These are phyloP conservation scores for Synchytrium microbalum DNA, from an alignment of 371 early-diverging fungal genomes.

Conservation along the genomic window DNA sequence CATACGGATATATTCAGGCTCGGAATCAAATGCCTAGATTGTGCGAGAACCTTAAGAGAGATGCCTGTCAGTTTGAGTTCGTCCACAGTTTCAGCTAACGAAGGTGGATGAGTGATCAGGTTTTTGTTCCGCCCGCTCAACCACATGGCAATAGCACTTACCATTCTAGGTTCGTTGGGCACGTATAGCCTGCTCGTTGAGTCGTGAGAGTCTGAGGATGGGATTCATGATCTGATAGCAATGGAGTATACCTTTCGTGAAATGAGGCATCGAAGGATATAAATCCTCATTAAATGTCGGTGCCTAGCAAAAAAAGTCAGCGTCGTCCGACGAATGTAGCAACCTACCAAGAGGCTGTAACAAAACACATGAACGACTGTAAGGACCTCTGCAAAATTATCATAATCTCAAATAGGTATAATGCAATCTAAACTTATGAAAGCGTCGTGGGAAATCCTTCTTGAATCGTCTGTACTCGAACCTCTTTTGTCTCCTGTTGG, in stretches of 20 bases:
- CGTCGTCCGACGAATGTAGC: too few relatives aligned
- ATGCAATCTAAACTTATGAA: not conserved
- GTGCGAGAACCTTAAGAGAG: constrained; percentile 91
- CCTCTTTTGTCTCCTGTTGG: too few relatives aligned
- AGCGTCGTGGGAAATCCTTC: not conserved
- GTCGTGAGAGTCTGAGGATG: too few relatives aligned
- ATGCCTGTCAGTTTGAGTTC: constrained; percentile 96
- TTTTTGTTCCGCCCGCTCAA: too few relatives aligned
- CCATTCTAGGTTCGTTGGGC: constrained; percentile 88
- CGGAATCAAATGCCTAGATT: constrained; percentile 77
- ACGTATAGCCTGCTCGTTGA: constrained; percentile 78
- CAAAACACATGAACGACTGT: too few relatives aligned
- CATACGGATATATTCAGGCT: constrained; percentile 45
- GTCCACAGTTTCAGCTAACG: constrained; percentile 97
- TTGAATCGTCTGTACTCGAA: too few relatives aligned
- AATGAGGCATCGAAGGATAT: constrained; percentile 78
- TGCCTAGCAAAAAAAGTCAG: too few relatives aligned
- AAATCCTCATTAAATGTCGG: constrained; percentile 87
- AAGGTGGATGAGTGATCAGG: not conserved
- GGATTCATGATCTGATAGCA: too few relatives aligned
- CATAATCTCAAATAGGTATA: not conserved
- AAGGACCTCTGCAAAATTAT: not conserved
- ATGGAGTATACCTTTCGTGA: constrained; percentile 63
- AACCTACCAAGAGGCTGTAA: too few relatives aligned
- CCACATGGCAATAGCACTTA: constrained; percentile 25